Evolutionary conservation across 257 asterid species (phyloP).

Genomic region (Fraxinus cuspidata): DNA sequence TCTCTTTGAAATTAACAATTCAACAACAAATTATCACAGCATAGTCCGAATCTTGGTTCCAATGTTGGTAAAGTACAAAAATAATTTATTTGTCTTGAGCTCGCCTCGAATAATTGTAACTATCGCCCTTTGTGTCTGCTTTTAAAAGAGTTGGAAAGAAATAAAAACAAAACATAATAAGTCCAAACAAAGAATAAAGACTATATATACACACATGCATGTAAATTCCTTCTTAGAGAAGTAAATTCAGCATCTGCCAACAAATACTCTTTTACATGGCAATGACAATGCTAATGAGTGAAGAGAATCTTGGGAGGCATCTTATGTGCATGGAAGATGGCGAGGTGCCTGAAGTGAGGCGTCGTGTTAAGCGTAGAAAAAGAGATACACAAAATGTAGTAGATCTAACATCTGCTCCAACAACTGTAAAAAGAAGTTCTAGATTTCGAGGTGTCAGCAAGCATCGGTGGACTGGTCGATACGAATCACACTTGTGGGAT

Average conservation of each 20-base stretch:
- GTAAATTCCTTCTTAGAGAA: slow-evolving; percentile 12
- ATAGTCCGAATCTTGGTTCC: not conserved
- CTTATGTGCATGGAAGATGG: slow-evolving; percentile 8
- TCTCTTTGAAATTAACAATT: not conserved
- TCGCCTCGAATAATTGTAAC: not conserved
- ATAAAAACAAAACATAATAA: slow-evolving; percentile 21
- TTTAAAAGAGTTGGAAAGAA: not conserved
- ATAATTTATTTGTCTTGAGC: not conserved
- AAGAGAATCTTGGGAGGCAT: slow-evolving; percentile 17
- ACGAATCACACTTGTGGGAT: slow-evolving; percentile 27
- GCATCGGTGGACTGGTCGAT: slow-evolving; percentile 28
- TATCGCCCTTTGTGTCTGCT: not conserved
- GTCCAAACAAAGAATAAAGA: slow-evolving; percentile 25
- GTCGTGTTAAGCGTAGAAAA: not conserved
- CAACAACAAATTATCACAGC: not conserved
- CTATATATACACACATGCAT: slow-evolving; percentile 27
- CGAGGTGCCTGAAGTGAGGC: slow-evolving; percentile 25
- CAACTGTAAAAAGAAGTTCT: slow-evolving; percentile 18
- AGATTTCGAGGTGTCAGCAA: slow-evolving; percentile 22
- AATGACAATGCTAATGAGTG: slow-evolving; percentile 29
- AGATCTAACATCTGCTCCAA: not conserved
- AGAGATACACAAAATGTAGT: not conserved
- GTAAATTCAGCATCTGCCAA: not conserved
- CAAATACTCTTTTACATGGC: not conserved
- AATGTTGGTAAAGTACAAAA: not conserved